These are phyloP conservation scores for Thymus mandschuricus DNA, from an alignment of 257 asterid species.

Conservation along the genomic window DNA sequence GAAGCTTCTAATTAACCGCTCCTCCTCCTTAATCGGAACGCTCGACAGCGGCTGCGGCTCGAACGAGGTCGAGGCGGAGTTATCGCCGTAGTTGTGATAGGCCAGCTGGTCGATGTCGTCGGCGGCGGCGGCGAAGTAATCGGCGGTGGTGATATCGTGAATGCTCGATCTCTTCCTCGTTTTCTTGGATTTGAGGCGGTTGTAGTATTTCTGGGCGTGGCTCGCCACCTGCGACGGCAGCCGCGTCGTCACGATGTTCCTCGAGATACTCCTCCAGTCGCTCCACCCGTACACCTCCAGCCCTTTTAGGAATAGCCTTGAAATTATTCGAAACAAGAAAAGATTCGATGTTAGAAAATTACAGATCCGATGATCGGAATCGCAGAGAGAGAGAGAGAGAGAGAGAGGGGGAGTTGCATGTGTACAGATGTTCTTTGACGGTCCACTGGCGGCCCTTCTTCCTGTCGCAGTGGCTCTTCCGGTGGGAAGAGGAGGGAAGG, in stretches of 20 bases:
- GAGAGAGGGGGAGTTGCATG: neutral
- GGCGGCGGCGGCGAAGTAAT: too few relatives aligned
- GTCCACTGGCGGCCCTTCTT: constrained; percentile 9
- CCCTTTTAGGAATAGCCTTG: neutral
- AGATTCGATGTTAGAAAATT: too few relatives aligned
- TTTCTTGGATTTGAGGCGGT: neutral
- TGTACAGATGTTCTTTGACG: neutral
- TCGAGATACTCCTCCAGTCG: constrained; percentile 14
- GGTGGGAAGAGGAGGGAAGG: neutral
- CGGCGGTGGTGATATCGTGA: neutral
- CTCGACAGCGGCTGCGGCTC: too few relatives aligned
- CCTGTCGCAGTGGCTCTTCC: neutral
- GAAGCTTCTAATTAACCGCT: too few relatives aligned
- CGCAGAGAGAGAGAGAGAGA: neutral
- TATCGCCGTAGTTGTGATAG: too few relatives aligned
- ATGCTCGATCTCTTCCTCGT: constrained; percentile 1
- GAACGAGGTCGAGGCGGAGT: too few relatives aligned
- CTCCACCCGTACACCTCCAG: neutral
- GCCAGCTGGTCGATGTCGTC: too few relatives aligned
- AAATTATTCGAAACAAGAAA: neutral
- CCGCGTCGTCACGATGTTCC: neutral
- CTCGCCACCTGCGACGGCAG: neutral
- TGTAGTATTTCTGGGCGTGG: constrained; percentile 14
- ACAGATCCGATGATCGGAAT: too few relatives aligned
- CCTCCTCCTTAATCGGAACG: too few relatives aligned